Conservation (phyloP, 192 early-diverging fungal species). For the Linnemannia schmuckeri region DNA sequence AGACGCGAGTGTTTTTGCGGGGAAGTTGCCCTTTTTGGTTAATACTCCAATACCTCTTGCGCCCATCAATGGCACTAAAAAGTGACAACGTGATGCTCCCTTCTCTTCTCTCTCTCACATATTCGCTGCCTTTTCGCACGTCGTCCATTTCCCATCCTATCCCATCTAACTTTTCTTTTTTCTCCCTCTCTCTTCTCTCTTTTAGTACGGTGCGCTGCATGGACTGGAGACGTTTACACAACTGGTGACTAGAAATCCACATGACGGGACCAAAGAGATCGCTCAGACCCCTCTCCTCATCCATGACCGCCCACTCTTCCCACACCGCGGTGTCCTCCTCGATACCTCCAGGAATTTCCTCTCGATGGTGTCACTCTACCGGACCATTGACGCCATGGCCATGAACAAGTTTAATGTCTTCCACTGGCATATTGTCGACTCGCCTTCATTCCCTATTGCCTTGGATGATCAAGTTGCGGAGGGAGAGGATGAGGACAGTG, state of each 20-base stretch:
- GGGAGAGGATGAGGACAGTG: neutral
- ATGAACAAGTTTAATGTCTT: slow-evolving; percentile 88
- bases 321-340: slow-evolving; percentile 77
- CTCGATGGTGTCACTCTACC: slow-evolving; percentile 70
- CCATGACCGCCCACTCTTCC: slow-evolving; percentile 71
- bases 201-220: slow-evolving; percentile 76
- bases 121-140: neutral
- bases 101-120: neutral
- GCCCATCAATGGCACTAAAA: neutral
- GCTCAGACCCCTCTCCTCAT: slow-evolving; percentile 54
- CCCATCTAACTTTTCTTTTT: neutral
- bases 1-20: neutral
- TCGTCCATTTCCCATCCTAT: neutral
- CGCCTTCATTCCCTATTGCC: slow-evolving; percentile 77
- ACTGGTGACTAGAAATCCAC: slow-evolving; percentile 60
- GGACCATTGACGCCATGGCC: slow-evolving; percentile 83
- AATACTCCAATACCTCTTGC: neutral
- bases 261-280: slow-evolving; percentile 51
- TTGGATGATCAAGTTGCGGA: slow-evolving; percentile 51
- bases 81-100: neutral
- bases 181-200: slow-evolving; percentile 2
- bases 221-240: slow-evolving; percentile 83
- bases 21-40: slow-evolving; percentile 1
- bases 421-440: slow-evolving; percentile 85
- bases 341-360: slow-evolving; percentile 84